These are phyloP conservation scores for Fusarium brachygibbosum DNA, from an alignment of 2,329 filamentous ascomycete species.

Conservation along the genomic window DNA sequence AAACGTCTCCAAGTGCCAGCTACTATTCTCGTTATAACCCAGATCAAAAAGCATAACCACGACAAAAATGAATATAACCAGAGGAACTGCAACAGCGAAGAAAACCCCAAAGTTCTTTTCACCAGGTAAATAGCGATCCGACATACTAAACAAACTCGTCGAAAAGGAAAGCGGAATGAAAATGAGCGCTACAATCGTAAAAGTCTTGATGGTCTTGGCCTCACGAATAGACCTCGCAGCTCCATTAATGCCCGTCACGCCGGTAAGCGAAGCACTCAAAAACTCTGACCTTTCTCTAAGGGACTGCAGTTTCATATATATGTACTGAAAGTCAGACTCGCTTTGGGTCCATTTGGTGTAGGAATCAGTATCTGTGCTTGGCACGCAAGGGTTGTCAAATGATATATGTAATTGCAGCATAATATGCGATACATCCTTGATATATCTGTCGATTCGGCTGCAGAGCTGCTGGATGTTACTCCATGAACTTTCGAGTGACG, in stretches of 20 bases:
- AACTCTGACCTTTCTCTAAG: constrained; percentile 8
- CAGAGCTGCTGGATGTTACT: constrained; percentile 14
- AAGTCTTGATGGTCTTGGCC: constrained; percentile 12
- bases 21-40: constrained; percentile 18
- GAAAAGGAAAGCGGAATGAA: constrained; percentile 16
- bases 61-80: constrained; percentile 10
- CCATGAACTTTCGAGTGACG: constrained; percentile 9
- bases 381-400: constrained; percentile 11
- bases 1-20: constrained; percentile 7
- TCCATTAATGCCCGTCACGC: constrained; percentile 11
- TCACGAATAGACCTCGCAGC: constrained; percentile 17
- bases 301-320: constrained; percentile 12
- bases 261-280: constrained; percentile 9
- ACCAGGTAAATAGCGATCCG: constrained; percentile 4
- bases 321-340: constrained; percentile 8
- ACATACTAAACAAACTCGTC: constrained; percentile 7
- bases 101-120: constrained; percentile 6
- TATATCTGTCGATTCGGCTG: constrained; percentile 13
- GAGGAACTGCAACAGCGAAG: constrained; percentile 3
- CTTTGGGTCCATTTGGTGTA: constrained; percentile 5
- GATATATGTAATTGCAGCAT: constrained; percentile 10
- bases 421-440: constrained; percentile 12
- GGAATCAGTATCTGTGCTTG: background rate
- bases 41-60: constrained; percentile 9
- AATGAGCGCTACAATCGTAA: constrained; percentile 16